Evolutionary conservation across 2,329 filamentous ascomycete genomes (phyloP).

Genomic region (Trichophyton schoenleinii): DNA sequence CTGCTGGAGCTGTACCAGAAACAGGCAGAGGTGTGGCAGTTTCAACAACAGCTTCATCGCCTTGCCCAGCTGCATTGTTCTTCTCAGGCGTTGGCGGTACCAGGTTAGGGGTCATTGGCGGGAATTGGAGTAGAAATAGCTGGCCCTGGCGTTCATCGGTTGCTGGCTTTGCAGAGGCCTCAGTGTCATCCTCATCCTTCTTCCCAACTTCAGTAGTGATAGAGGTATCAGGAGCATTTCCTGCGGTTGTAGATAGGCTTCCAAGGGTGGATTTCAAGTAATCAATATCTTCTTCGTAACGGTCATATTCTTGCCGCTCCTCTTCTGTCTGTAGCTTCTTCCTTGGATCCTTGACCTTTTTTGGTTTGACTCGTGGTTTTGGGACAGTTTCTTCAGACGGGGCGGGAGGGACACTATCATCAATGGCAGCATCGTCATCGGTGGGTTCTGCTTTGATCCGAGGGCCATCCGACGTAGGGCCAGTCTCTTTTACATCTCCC

Average conservation of each 20-base stretch:
- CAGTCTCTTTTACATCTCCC: slow-evolving; percentile 33
- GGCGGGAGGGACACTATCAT: slow-evolving; percentile 21
- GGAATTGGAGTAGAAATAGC: slow-evolving; percentile 53
- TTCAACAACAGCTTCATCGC: neutral
- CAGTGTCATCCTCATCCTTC: slow-evolving; percentile 13
- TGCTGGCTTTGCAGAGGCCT: slow-evolving; percentile 17
- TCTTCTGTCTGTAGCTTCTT: slow-evolving; percentile 30
- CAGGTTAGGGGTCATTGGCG: slow-evolving; percentile 49
- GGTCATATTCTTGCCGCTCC: slow-evolving; percentile 32
- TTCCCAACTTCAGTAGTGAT: slow-evolving; percentile 1
- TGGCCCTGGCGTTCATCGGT: slow-evolving; percentile 39
- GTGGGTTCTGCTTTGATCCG: slow-evolving; percentile 43
- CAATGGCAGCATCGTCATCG: slow-evolving; percentile 36
- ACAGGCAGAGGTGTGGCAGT: neutral
- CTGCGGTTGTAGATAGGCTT: slow-evolving; percentile 6
- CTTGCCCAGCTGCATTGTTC: slow-evolving; percentile 14
- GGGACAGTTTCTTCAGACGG: slow-evolving; percentile 15
- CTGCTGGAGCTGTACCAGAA: neutral
- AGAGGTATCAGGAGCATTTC: slow-evolving; percentile 12
- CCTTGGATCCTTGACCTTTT: slow-evolving; percentile 19
- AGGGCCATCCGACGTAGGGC: slow-evolving; percentile 22
- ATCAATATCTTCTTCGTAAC: slow-evolving; percentile 29
- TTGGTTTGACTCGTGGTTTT: slow-evolving; percentile 12
- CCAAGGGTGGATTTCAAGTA: slow-evolving; percentile 28
- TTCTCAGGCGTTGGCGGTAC: slow-evolving; percentile 23